Conservation (phyloP, 2,329 filamentous ascomycete genomes). For the Cryphonectria carpinicola region DNA sequence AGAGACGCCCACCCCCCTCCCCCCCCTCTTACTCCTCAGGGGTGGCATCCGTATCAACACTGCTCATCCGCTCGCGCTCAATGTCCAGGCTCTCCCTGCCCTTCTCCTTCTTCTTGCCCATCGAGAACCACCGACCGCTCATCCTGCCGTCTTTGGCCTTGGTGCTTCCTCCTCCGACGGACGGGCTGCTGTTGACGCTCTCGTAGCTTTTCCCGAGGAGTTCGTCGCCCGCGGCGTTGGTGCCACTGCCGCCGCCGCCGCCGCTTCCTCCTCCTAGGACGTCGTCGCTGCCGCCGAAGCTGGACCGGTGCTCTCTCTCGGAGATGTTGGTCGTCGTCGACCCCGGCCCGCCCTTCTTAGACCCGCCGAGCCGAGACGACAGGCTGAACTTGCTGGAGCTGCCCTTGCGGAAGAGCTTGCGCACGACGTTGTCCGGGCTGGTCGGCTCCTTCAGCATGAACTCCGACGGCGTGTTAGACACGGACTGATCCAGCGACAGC, state of each 20-base stretch:
- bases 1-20: not conserved
- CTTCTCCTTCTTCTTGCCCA: conserved; percentile 61
- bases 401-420: conserved; percentile 67
- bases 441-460: conserved; percentile 43
- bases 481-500: conserved; percentile 56
- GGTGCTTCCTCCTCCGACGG: conserved; percentile 58
- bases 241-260: conserved; percentile 38
- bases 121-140: conserved; percentile 58
- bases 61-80: conserved; percentile 43
- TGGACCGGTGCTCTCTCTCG: conserved; percentile 51
- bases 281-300: conserved; percentile 61
- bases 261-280: conserved; percentile 49
- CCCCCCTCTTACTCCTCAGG: conserved; percentile 17
- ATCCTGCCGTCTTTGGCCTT: conserved; percentile 39
- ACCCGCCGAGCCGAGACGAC: conserved; percentile 57
- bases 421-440: conserved; percentile 57
- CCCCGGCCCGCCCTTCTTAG: conserved; percentile 55
- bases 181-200: conserved; percentile 60
- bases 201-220: conserved; percentile 58
- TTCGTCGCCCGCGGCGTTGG: conserved; percentile 46
- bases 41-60: conserved; percentile 21
- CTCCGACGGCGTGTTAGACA: conserved; percentile 63
- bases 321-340: conserved; percentile 60
- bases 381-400: conserved; percentile 69
- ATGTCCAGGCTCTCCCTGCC: conserved; percentile 61